phyloP scores from a whole-genome alignment of 768 basidiomycete genomes.

The Scleroderma bovista region DNA sequence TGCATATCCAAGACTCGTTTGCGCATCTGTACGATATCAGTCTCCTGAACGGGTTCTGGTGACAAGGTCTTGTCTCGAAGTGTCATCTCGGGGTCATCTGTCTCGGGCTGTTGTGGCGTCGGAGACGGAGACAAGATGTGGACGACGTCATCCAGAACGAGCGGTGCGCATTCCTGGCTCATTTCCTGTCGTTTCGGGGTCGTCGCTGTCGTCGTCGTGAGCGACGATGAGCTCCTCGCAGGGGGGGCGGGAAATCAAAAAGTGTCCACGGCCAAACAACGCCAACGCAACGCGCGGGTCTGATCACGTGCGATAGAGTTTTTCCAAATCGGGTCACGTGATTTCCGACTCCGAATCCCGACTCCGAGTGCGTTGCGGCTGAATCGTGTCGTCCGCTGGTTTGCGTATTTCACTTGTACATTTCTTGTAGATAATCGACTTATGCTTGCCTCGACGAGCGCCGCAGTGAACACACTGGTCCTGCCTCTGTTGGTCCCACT shows the following conservation, averaged over 20 bases:
- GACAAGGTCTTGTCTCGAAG: slow-evolving; percentile 19
- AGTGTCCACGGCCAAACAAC: slow-evolving; percentile 21
- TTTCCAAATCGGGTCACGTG: slow-evolving; percentile 20
- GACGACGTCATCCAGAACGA: slow-evolving; percentile 53
- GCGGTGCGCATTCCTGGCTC: slow-evolving; percentile 33
- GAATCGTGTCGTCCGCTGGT: too few relatives aligned
- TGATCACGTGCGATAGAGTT: slow-evolving; percentile 28
- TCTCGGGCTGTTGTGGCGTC: slow-evolving; percentile 16
- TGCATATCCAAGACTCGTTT: slow-evolving; percentile 42
- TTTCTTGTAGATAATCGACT: background rate
- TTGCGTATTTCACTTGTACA: background rate
- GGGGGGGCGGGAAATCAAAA: slow-evolving; percentile 24
- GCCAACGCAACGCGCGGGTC: slow-evolving; percentile 33
- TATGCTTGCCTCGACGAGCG: slow-evolving; percentile 7
- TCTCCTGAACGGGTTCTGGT: slow-evolving; percentile 37
- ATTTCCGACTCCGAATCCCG: background rate
- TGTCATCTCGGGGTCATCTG: slow-evolving; percentile 18
- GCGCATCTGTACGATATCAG: slow-evolving; percentile 47
- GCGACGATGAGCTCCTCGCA: slow-evolving; percentile 11
- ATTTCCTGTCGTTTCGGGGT: slow-evolving; percentile 13
- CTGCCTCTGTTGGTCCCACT: slow-evolving; percentile 52
- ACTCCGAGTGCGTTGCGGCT: too few relatives aligned
- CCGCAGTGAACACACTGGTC: slow-evolving; percentile 14
- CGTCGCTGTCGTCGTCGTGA: slow-evolving; percentile 5
- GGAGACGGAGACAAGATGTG: slow-evolving; percentile 51